Evolutionary conservation across 2,329 filamentous ascomycete species (phyloP).

Genomic region (Seiridium cupressi): DNA sequence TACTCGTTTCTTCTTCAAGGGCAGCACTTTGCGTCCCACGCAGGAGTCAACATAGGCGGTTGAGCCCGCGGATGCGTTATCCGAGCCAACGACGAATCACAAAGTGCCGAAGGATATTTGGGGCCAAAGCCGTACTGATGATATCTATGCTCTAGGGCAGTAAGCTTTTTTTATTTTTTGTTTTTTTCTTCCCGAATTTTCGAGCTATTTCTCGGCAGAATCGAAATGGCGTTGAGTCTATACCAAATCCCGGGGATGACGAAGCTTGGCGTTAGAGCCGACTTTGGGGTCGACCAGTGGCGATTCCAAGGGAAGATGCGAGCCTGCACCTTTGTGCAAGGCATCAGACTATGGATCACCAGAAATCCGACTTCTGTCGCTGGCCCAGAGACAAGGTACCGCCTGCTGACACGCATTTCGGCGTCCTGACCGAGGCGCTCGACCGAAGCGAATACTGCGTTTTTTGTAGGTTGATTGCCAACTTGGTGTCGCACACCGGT

Average conservation of each 20-base stretch:
- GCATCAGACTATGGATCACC: conserved; percentile 1
- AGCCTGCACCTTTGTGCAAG: conserved; percentile 7
- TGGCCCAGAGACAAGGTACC: neutral
- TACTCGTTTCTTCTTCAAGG: no score
- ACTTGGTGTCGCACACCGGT: neutral
- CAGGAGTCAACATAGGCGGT: no score
- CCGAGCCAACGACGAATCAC: neutral
- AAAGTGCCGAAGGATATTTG: neutral
- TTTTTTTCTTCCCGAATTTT: neutral
- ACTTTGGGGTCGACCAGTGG: neutral
- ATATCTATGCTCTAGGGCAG: no score
- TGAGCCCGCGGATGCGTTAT: neutral
- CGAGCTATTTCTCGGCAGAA: neutral
- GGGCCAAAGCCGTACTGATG: no score
- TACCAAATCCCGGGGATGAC: neutral
- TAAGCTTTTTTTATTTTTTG: neutral
- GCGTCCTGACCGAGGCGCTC: conserved; percentile 6
- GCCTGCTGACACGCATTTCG: conserved; percentile 7
- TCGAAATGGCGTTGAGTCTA: neutral
- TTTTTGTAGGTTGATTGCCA: conserved; percentile 4
- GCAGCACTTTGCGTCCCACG: no score
- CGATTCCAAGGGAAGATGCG: conserved; percentile 1
- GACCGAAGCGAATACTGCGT: conserved; percentile 3
- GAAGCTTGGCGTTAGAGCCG: neutral
- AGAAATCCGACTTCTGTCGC: neutral